phyloP scores from a whole-genome alignment of 805 yeast species.

The Kodamaea laetipori region DNA sequence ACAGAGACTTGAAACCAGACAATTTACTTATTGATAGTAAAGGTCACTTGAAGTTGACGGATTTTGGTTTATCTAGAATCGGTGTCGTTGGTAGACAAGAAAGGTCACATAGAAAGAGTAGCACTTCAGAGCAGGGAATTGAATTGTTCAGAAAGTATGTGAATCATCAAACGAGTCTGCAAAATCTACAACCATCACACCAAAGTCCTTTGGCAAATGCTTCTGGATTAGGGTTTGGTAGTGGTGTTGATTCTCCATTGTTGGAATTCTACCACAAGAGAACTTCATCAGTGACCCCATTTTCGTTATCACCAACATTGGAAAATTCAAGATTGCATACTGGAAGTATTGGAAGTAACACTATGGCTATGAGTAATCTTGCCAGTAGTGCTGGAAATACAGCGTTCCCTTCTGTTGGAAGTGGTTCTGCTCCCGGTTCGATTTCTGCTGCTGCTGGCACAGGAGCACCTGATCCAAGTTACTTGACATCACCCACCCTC shows the following conservation, averaged over 20 bases:
- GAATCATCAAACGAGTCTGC: slow-evolving; percentile 14
- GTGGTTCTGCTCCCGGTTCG: neutral
- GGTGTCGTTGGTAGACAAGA: slow-evolving; percentile 82
- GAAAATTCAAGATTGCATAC: slow-evolving; percentile 27
- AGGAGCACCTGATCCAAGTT: slow-evolving; percentile 13
- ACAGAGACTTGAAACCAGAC: slow-evolving; percentile 95
- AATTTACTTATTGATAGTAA: slow-evolving; percentile 79
- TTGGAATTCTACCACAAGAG: slow-evolving; percentile 33
- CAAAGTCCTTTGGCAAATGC: slow-evolving; percentile 30
- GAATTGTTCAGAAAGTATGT: slow-evolving; percentile 39
- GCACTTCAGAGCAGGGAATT: slow-evolving; percentile 44
- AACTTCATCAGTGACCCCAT: slow-evolving; percentile 46
- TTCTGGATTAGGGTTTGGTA: slow-evolving; percentile 14
- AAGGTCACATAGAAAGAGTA: slow-evolving; percentile 39
- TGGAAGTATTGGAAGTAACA: slow-evolving; percentile 4
- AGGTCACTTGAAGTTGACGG: slow-evolving; percentile 93
- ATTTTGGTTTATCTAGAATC: slow-evolving; percentile 89
- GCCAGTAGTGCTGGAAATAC: slow-evolving; percentile 11
- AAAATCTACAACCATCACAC: slow-evolving; percentile 10
- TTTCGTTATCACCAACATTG: slow-evolving; percentile 43
- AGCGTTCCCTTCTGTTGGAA: slow-evolving; percentile 13
- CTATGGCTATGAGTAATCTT: neutral
- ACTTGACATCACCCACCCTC: slow-evolving; percentile 18
- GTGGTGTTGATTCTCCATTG: slow-evolving; percentile 27
- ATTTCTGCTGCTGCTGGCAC: neutral